phyloP scores from a whole-genome alignment of 1,139 yeast genomes.

The Yamadazyma trypodendri region DNA sequence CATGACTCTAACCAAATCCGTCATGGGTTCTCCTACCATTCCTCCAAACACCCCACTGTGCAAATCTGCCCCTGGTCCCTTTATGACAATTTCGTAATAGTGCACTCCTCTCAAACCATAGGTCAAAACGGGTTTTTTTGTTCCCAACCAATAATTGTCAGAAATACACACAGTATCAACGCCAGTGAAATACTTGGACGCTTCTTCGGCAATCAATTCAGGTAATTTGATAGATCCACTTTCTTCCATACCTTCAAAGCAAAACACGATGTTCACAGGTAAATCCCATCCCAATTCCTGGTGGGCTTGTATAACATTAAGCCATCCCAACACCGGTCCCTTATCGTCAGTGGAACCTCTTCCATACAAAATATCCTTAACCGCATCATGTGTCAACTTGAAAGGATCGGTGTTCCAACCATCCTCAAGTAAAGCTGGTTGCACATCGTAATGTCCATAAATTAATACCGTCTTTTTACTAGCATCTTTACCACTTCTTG shows the following conservation, averaged over 20 bases:
- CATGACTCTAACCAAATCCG: slow-evolving; percentile 80
- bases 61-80: slow-evolving; percentile 95
- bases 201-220: slow-evolving; percentile 74
- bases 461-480: slow-evolving; percentile 81
- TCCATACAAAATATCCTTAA: slow-evolving; percentile 70
- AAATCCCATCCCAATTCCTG: slow-evolving; percentile 77
- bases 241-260: slow-evolving; percentile 99
- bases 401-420: slow-evolving; percentile 98
- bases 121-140: slow-evolving; percentile 92
- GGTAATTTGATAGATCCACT: slow-evolving; percentile 94
- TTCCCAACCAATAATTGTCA: slow-evolving; percentile 98
- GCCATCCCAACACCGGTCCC: slow-evolving; percentile 98
- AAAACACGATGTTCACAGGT: slow-evolving; percentile 88
- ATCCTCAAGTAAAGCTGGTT: slow-evolving; percentile 88
- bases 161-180: slow-evolving; percentile 95
- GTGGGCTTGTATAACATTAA: slow-evolving; percentile 90
- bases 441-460: slow-evolving; percentile 97
- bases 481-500: slow-evolving; percentile 81
- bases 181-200: slow-evolving; percentile 72
- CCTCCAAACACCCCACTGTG: slow-evolving; percentile 99
- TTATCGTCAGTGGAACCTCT: slow-evolving; percentile 97
- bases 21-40: slow-evolving; percentile 95
- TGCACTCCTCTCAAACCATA: slow-evolving; percentile 97
- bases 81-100: slow-evolving; percentile 78
- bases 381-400: slow-evolving; percentile 55